These are phyloP conservation scores for Xylaria digitata DNA, from an alignment of 2,329 filamentous ascomycete species.

Conservation along the genomic window DNA sequence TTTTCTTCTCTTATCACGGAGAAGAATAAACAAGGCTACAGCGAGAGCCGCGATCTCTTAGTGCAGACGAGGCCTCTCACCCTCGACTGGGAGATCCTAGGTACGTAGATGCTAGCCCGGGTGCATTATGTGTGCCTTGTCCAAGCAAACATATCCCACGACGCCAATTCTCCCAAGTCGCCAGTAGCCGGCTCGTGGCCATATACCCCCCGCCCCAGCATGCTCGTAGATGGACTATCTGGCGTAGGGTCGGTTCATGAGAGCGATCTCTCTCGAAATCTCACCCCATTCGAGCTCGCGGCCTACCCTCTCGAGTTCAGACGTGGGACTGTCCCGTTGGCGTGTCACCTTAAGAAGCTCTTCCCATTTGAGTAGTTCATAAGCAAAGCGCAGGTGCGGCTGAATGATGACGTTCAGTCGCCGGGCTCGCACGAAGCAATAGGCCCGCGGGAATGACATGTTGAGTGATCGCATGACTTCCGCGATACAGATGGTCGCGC, in stretches of 20 bases:
- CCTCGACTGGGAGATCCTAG: conserved; percentile 5
- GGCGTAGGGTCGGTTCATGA: conserved; percentile 96
- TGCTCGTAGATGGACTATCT: conserved; percentile 57
- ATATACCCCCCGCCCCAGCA: background rate
- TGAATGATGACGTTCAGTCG: conserved; percentile 98
- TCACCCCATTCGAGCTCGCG: conserved; percentile 93
- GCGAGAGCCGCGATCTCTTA: conserved; percentile 6
- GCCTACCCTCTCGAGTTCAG: conserved; percentile 57
- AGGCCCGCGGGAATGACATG: conserved; percentile 89
- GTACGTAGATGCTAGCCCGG: conserved; percentile 5
- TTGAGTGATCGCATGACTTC: conserved; percentile 89
- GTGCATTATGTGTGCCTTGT: conserved; percentile 25
- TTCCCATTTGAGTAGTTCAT: conserved; percentile 97
- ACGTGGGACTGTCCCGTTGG: conserved; percentile 55
- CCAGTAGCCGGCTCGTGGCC: background rate
- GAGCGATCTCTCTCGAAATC: conserved; percentile 87
- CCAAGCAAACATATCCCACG: conserved; percentile 22
- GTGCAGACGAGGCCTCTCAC: background rate
- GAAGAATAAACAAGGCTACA: background rate
- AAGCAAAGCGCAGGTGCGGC: conserved; percentile 92
- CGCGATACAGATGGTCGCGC: conserved; percentile 98
- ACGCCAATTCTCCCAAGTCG: conserved; percentile 9
- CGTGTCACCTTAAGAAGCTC: conserved; percentile 72
- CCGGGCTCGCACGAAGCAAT: conserved; percentile 94
- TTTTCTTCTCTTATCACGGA: conserved; percentile 9